Base-by-base conservation (phyloP, 2,329 filamentous ascomycete genomes). In the Phyllosticta capitalensis region DNA sequence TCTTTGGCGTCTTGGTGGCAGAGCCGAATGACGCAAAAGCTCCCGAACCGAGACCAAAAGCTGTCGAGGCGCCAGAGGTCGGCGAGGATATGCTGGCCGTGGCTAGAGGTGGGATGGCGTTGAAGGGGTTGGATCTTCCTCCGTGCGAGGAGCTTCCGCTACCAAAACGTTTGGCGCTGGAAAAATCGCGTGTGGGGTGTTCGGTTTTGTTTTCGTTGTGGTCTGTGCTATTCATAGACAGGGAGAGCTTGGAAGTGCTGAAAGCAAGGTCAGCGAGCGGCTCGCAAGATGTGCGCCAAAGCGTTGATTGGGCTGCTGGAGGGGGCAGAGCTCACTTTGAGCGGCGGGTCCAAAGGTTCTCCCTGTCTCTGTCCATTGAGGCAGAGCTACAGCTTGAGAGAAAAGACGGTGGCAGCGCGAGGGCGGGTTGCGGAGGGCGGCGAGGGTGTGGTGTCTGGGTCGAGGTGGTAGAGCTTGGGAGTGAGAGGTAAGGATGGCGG, bases 11-110 rank as follows among this genome's bases (percentile, higher is more conserved):
- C 78, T 95, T 96, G 33, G 83, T 82, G 30, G 88, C 83, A 51
- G 80, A 80, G 22, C 92, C 92, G 73, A 95, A 95, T n/a, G 92
- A 95, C 48, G 92, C 92, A 73, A 99, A 99, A 59, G 94, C 94
- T 66, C 94, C 94, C 19, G 90, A 95, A 49, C 94, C 94, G 62
- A 99, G 79, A 55, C 91, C 92, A 75, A 99, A 99, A 61, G 92
- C 92, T 68, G 88, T 92, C 19, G 90, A 91, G 59, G 89, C 90
- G 66, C 83, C 83, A 58, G 83, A 81, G 12, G 88, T 90, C 14
- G 91, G 90, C 9, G 90, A 92, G 38, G 87, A 81, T 59, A 91
- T 78, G 60, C 68, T 72, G 54, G 82, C 83, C 55, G 81, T 83
- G 62, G 83, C 85, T 67, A 88, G 83, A 62, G 87, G 86, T 54